Base-by-base conservation (phyloP, 345 rosid genomes). In the Pistacia vera region DNA sequence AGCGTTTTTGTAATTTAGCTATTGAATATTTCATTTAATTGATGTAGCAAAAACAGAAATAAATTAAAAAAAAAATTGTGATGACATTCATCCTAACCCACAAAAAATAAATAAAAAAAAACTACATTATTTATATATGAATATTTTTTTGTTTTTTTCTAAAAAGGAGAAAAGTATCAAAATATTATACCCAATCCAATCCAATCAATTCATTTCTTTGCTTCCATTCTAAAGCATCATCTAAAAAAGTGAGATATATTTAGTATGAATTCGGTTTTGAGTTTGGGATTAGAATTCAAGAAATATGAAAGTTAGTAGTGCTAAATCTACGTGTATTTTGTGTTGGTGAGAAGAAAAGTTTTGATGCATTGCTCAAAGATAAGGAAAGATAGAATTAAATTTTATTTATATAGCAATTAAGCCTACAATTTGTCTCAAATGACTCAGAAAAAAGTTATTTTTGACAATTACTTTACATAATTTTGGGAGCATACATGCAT, bases 341-440 rank as follows among this genome's bases (percentile, higher is more conserved):
- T 74, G 59, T 55, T 30, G 9, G 12, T 44, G 22, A 58, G 71
- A 73, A 76, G 83, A 82, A 81, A 81, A 68, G 80, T 51, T 71
- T 71, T 52, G 72, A 82, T 77, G 70, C 80, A n/a, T 77, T 77
- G 55, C 81, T 78, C 68, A 28, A 16, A 33, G 22, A 13, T 49
- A 76, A 8, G 51, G 48, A 67, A 63, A 71, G 52, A 8, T 3
- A n/a, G 20, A 3, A 22, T 12, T 2, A 48, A 30, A 58, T 14
- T 66, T 55, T 9, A 17, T 25, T 25, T 25, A 25, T 25, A 25
- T 25, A 25, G 25, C 56, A 10, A 35, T 18, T 4, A 52, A 52
- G 56, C 18, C 18, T 20, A 13, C 18, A 5, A 11, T 16, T 67
- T 46, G 69, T 48, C 25, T 77, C 28, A 22, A 54, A 8, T 67